phyloP scores from a whole-genome alignment of 805 yeast species.

The Saccharomycopsis microspora region DNA sequence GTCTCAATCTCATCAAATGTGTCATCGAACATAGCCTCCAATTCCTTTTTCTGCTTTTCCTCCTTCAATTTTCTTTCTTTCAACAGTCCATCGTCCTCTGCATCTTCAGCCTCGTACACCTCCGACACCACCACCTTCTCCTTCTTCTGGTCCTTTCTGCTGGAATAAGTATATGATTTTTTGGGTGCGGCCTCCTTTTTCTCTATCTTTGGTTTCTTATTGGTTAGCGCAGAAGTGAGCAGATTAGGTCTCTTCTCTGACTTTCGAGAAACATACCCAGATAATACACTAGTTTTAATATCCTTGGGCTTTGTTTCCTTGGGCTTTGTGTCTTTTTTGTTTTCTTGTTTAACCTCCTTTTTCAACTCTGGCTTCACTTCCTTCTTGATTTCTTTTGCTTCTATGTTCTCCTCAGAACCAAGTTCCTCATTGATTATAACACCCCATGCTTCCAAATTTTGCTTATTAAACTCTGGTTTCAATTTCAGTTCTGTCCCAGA shows the following conservation, averaged over 20 bases:
- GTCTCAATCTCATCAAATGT: slow-evolving; percentile 6
- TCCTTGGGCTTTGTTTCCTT: background rate
- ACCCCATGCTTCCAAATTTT: slow-evolving; percentile 15
- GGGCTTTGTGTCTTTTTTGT: background rate
- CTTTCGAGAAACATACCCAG: slow-evolving; percentile 4
- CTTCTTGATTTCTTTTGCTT: background rate
- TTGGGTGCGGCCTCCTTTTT: slow-evolving; percentile 13
- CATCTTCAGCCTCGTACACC: slow-evolving; percentile 5
- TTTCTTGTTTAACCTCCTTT: background rate
- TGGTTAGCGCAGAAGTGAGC: slow-evolving; percentile 4
- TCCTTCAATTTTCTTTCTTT: background rate
- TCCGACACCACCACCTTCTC: background rate
- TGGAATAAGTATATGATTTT: background rate
- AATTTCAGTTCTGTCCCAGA: slow-evolving; percentile 8
- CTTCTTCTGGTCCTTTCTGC: slow-evolving; percentile 3
- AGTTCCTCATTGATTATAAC: slow-evolving; percentile 17
- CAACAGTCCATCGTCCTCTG: background rate
- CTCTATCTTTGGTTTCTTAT: slow-evolving; percentile 3
- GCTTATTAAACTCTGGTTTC: background rate
- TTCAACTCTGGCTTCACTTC: too few relatives aligned
- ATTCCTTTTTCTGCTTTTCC: slow-evolving; percentile 6
- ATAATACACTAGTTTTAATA: background rate
- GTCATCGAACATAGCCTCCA: slow-evolving; percentile 16
- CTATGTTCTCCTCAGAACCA: background rate
- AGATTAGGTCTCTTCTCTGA: background rate